Evolutionary conservation across 257 asterid species (phyloP), one percentile per base, ranked within the genome.

Genomic region (Petrea volubilis): DNA sequence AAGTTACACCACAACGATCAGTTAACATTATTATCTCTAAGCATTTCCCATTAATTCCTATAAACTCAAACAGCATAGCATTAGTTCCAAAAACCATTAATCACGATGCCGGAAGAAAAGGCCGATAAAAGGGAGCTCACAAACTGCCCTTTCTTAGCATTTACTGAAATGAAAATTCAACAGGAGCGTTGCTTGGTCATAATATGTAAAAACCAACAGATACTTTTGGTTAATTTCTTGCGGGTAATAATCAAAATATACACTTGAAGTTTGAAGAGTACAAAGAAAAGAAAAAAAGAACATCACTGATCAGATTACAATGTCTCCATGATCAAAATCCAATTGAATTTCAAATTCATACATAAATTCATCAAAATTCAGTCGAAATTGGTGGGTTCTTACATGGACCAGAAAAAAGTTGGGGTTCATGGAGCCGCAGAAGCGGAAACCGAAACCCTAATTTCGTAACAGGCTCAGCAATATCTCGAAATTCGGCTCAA

Each of bases 401-500:
- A 44, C 52, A 38, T 31, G 72, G 60, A 50, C 33, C 67, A 9
- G 28, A 33, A 14, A 61, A 55, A 61, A 55, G 44, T 55, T 46
- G 56, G 55, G 36, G 33, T 13, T 47, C 47, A 7, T 5, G 46
- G 56, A 36, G 70, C 70, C 21, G 49, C 75, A 14, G 47, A 51
- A 21, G 58, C 67, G 64, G 65, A 64, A 69, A 67, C 75, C 85
- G 60, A 63, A 83, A 77, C 79, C 88, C 88, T 83, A 80, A 83
- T 77, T 72, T 63, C 25, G 66, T 9, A 15, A 24, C 7, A 33
- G n/a, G 46, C 17, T 21, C 33, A 34, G 31, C 52, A 72, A 74
- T 38, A 51, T 9, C 38, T 75, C 58, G 53, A 69, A 72, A 68
- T 43, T 57, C 60, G 64, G 18, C 36, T 28, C 60, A 17, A 36